A percentile compares a stretch with the other conserved stretches of the same genome.
These are phyloP conservation scores for Heterobasidion parviporum DNA, from an alignment of 1,284 basidiomycete species.

Conservation along the genomic window DNA sequence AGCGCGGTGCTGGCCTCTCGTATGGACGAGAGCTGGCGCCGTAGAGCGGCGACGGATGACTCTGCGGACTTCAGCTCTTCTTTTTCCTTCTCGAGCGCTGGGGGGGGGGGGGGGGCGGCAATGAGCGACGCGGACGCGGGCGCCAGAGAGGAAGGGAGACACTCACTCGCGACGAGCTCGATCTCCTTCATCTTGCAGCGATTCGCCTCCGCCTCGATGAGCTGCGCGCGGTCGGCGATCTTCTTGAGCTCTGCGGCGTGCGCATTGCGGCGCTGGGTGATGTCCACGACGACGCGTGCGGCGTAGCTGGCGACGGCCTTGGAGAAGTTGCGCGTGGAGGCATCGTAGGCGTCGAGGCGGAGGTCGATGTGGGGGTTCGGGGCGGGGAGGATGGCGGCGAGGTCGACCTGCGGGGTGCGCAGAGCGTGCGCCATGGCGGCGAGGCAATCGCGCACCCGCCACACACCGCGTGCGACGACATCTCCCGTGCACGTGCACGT, in stretches of 20 bases:
- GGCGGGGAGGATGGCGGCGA: slow-evolving; percentile 44
- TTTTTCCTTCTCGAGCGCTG: slow-evolving; percentile 62
- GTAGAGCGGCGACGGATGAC: slow-evolving; percentile 47
- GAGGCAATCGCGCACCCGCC: neutral
- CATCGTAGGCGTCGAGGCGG: slow-evolving; percentile 49
- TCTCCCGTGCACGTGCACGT: neutral
- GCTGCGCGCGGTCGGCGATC: slow-evolving; percentile 43
- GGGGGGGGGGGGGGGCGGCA: neutral
- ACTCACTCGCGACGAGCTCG: slow-evolving; percentile 58
- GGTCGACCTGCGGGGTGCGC: slow-evolving; percentile 55
- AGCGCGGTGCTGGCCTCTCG: slow-evolving; percentile 50
- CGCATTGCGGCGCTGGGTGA: slow-evolving; percentile 49
- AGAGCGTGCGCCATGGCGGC: slow-evolving; percentile 27
- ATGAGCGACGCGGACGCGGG: neutral
- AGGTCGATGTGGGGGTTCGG: slow-evolving; percentile 60
- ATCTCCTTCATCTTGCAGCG: slow-evolving; percentile 68
- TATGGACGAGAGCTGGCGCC: slow-evolving; percentile 51
- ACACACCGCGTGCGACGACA: too few species aligned
- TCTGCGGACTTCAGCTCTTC: slow-evolving; percentile 66
- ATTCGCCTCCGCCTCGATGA: slow-evolving; percentile 57
- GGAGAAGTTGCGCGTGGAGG: slow-evolving; percentile 60
- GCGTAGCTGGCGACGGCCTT: slow-evolving; percentile 63
- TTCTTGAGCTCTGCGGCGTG: slow-evolving; percentile 54
- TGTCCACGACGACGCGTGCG: slow-evolving; percentile 51
- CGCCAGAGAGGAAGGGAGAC: neutral